Evolutionary conservation across 139 green algal species (phyloP).

Genomic region (Chlamydomonas sphaeroides): DNA sequence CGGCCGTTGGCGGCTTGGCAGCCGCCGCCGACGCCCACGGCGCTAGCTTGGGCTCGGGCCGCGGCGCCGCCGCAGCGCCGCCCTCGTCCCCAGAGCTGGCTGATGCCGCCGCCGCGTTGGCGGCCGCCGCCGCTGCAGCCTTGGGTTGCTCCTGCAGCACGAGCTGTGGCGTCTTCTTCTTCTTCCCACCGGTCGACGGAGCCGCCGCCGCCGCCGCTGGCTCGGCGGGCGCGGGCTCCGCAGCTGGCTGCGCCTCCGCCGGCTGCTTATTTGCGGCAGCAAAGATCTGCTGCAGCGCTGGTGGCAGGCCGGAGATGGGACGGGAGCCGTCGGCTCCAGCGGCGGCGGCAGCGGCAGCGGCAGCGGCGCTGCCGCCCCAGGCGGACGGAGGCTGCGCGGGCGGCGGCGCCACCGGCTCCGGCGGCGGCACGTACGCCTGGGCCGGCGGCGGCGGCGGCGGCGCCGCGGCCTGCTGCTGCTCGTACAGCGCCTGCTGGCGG

Average conservation of each 20-base stretch:
- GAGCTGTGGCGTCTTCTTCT: slow-evolving; percentile 37
- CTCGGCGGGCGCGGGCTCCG: background rate
- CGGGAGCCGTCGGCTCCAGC: background rate
- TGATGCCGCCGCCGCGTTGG: background rate
- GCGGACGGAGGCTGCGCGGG: background rate
- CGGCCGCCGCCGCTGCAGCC: background rate
- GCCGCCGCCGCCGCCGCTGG: slow-evolving; percentile 5
- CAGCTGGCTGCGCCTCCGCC: too few relatives aligned
- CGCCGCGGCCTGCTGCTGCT: background rate
- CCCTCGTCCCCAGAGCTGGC: background rate
- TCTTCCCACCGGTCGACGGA: background rate
- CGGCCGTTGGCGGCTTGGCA: slow-evolving; percentile 36
- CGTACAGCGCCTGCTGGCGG: background rate
- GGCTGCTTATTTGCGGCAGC: background rate
- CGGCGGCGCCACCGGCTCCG: background rate
- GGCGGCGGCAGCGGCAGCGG: too few relatives aligned
- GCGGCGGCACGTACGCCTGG: background rate
- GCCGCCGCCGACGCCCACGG: slow-evolving; percentile 69
- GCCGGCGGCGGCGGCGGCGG: slow-evolving; percentile 1
- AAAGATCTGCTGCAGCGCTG: slow-evolving; percentile 38
- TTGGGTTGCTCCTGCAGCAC: slow-evolving; percentile 34
- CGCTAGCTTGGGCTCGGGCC: slow-evolving; percentile 53
- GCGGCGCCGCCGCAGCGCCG: background rate
- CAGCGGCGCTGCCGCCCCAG: background rate
- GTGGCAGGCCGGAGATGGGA: slow-evolving; percentile 24